phyloP scores from a whole-genome alignment of 177 flowering plant genomes.

The Vitis hybrid region DNA sequence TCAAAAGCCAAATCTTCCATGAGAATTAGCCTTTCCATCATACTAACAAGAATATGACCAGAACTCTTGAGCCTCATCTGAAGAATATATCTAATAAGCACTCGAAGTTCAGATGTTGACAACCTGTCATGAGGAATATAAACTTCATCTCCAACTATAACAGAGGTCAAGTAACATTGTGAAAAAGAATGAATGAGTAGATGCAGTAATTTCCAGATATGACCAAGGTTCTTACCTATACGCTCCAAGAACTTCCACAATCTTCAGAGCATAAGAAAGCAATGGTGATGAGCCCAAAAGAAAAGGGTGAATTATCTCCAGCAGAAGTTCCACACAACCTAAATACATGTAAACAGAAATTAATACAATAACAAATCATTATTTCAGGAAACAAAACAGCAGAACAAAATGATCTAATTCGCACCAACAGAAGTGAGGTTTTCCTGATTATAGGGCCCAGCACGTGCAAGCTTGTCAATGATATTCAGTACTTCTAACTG shows the following conservation, averaged over 20 bases:
- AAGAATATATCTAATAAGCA: constrained; percentile 75
- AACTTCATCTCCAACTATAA: constrained; percentile 5
- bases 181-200: background rate
- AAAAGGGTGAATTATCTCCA: constrained; percentile 85
- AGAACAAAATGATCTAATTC: constrained; percentile 18
- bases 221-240: constrained; percentile 56
- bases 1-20: constrained; percentile 71
- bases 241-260: constrained; percentile 94
- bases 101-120: constrained; percentile 81
- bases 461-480: constrained; percentile 82
- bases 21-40: constrained; percentile 85
- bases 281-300: constrained; percentile 78
- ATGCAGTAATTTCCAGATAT: background rate
- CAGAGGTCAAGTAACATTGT: background rate
- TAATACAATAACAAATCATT: constrained; percentile 6
- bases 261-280: constrained; percentile 70
- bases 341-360: constrained; percentile 20
- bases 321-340: constrained; percentile 94
- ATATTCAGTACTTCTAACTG: constrained; percentile 81
- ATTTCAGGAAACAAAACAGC: background rate
- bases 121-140: constrained; percentile 51
- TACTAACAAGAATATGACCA: constrained; percentile 72
- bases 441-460: constrained; percentile 90
- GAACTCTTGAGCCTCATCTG: constrained; percentile 74
- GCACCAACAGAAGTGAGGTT: constrained; percentile 91